Evolutionary conservation across 2,329 filamentous ascomycete species (phyloP).

Genomic region (Byssoonygena ceratinophila): DNA sequence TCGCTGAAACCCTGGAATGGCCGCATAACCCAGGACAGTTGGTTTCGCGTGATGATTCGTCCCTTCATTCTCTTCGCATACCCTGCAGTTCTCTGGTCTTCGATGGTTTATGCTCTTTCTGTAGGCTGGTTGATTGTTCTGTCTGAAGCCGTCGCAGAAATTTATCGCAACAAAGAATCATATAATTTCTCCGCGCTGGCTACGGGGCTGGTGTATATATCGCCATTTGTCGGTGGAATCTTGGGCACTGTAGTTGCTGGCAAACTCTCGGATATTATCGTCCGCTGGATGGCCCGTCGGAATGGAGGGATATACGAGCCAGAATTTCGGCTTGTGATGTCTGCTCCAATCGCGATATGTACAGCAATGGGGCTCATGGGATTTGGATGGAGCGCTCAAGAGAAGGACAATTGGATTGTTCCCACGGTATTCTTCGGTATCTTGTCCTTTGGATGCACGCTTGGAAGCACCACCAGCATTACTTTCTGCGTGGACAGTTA

Average conservation of each 20-base stretch:
- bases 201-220: conserved; percentile 78
- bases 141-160: conserved; percentile 71
- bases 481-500: conserved; percentile 93
- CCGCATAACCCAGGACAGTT: conserved; percentile 64
- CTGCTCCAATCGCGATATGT: conserved; percentile 61
- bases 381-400: conserved; percentile 82
- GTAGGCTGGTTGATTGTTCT: conserved; percentile 94
- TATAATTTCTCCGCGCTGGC: conserved; percentile 77
- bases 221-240: conserved; percentile 77
- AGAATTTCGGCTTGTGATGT: conserved; percentile 87
- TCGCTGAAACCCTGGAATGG: conserved; percentile 70
- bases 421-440: conserved; percentile 89
- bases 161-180: conserved; percentile 57
- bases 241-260: conserved; percentile 88
- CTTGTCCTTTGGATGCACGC: conserved; percentile 80
- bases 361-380: conserved; percentile 85
- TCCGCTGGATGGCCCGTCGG: conserved; percentile 65
- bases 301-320: conserved; percentile 95
- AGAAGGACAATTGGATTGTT: conserved; percentile 71
- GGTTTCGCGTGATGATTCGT: conserved; percentile 64
- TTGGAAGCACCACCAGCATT: conserved; percentile 83
- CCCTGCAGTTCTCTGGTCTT: conserved; percentile 79
- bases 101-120: conserved; percentile 73
- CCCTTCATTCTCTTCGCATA: conserved; percentile 83
- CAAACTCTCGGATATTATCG: conserved; percentile 73